A percentile compares a stretch with the other conserved stretches of the same genome.
Evolutionary conservation across 2,329 filamentous ascomycete species (phyloP).

Genomic region (Penicillium aurantiogriseum): DNA sequence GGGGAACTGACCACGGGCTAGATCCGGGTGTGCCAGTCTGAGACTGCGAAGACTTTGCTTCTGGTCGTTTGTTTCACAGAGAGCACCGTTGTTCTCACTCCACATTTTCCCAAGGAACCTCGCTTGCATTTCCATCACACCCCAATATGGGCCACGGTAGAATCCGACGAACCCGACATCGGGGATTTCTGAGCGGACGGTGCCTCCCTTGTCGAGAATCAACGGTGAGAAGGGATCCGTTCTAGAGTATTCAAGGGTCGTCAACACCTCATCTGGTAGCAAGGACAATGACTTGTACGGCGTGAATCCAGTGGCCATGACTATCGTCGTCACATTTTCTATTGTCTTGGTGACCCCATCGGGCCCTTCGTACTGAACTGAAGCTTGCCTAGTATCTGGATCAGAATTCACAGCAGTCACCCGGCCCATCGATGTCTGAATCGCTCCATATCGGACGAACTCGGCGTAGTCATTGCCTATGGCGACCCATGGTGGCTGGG

Average conservation of each 20-base stretch:
- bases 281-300: constrained; percentile 64
- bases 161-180: constrained; percentile 77
- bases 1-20: constrained; percentile 65
- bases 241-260: constrained; percentile 58
- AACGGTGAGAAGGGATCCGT: constrained; percentile 58
- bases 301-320: constrained; percentile 75
- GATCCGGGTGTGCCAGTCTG: constrained; percentile 13
- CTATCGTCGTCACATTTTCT: constrained; percentile 61
- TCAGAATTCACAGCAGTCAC: constrained; percentile 17
- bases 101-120: constrained; percentile 64
- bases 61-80: constrained; percentile 26
- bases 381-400: constrained; percentile 5
- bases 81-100: constrained; percentile 33
- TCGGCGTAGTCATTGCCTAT: constrained; percentile 72
- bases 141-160: constrained; percentile 83
- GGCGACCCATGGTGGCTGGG: constrained; percentile 63
- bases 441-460: constrained; percentile 66
- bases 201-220: constrained; percentile 66
- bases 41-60: constrained; percentile 26
- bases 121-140: constrained; percentile 83
- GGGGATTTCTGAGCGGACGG: constrained; percentile 59
- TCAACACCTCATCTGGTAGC: constrained; percentile 57
- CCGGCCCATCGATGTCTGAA: constrained; percentile 52
- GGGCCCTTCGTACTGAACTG: constrained; percentile 38
- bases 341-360: constrained; percentile 46